A percentile compares a stretch with the other conserved stretches of the same genome.
phyloP scores from a whole-genome alignment of 345 rosid genomes.

The Populus alba region DNA sequence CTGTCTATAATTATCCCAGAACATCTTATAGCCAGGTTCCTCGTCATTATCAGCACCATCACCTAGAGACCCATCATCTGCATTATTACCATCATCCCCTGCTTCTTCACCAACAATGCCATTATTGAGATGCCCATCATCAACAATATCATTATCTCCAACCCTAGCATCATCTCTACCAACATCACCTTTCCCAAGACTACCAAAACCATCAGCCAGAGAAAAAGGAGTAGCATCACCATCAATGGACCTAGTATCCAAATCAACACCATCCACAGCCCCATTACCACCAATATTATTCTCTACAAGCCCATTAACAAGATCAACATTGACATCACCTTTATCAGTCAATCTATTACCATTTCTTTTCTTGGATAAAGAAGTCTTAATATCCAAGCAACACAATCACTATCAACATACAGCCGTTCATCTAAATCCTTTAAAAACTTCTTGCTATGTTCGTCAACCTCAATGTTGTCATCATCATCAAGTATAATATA shows the following conservation, averaged over 20 bases:
- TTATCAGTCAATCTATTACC: not conserved
- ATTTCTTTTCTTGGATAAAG: not conserved
- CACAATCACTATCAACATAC: not conserved
- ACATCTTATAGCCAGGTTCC: constrained; percentile 38
- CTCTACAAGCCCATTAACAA: not conserved
- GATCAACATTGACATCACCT: not conserved
- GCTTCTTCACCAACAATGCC: too few species aligned
- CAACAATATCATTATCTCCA: not conserved
- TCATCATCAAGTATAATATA: not conserved
- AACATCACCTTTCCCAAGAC: not conserved
- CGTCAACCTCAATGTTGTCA: not conserved
- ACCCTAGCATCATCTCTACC: not conserved
- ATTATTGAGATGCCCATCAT: not conserved
- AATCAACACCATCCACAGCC: not conserved
- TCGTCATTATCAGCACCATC: not conserved
- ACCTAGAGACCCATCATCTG: not conserved
- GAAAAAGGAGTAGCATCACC: too few species aligned
- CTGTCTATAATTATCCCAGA: constrained; percentile 23
- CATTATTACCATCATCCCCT: not conserved
- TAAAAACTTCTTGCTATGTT: not conserved
- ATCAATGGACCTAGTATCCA: too few species aligned
- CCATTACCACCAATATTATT: not conserved
- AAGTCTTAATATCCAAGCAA: not conserved
- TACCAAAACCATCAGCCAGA: too few species aligned
- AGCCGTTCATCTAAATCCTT: not conserved